Evolutionary conservation across 345 rosid genomes (phyloP).

Genomic region (Barbarea vulgaris): DNA sequence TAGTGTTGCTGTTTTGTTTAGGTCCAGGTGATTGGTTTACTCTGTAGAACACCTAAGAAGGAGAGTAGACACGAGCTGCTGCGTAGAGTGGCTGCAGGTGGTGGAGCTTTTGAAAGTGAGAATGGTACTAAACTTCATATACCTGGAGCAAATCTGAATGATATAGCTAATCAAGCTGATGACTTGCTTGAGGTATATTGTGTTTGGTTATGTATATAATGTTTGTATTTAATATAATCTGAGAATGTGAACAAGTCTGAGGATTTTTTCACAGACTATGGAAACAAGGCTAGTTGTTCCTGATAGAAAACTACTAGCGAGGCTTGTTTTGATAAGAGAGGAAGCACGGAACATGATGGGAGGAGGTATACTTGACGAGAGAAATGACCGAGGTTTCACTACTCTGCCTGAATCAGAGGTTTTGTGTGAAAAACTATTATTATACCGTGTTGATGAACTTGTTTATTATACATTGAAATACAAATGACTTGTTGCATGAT

Average conservation of each 20-base stretch:
- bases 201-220: not conserved
- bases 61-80: conserved; percentile 88
- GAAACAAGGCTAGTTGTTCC: conserved; percentile 86
- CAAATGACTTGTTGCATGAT: conserved; percentile 5
- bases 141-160: conserved; percentile 86
- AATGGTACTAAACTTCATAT: conserved; percentile 82
- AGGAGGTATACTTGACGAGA: conserved; percentile 91
- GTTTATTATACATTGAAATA: not conserved
- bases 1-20: conserved; percentile 27
- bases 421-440: not conserved
- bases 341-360: conserved; percentile 98
- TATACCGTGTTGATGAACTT: not conserved
- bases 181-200: conserved; percentile 78
- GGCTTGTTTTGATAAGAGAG: conserved; percentile 90
- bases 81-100: conserved; percentile 94
- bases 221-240: not conserved
- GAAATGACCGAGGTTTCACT: conserved; percentile 90
- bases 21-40: conserved; percentile 96
- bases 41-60: conserved; percentile 85
- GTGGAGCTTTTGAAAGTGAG: conserved; percentile 77
- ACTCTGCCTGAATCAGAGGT: conserved; percentile 97
- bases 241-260: not conserved
- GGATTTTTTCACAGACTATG: conserved; percentile 65
- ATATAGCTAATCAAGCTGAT: conserved; percentile 93
- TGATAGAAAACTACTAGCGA: conserved; percentile 80